Evolutionary conservation across 306 rosid genomes (phyloP), one percentile per base, ranked within the genome.

Genomic region (Morella rubra): DNA sequence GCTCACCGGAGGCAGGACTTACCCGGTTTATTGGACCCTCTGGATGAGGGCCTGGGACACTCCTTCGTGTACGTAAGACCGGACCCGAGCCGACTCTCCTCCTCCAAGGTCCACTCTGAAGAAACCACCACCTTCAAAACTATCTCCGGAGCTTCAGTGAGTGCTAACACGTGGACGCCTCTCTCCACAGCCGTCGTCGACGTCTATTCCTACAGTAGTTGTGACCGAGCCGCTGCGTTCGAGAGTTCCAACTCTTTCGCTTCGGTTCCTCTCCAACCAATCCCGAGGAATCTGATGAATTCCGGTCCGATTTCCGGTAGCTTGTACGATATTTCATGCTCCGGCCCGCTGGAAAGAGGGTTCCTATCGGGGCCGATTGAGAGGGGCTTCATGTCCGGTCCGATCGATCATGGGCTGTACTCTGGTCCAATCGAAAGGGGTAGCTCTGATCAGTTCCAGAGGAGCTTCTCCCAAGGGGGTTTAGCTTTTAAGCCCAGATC

Each of bases 351-450:
- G 0, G 99, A 96, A 49, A 80, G 98, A 37, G 99, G 99, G 5
- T 96, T 96, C 64, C 10, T 96, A 32, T 96, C 99, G 41, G 99
- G 99, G 7, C 99, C 99, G 13, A 96, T 96, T 12, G 99, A 96
- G 82, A 90, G 99, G 1, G 97, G 97, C 22, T 92, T 96, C 62
- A 91, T 96, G 99, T 96, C 99, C 9, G 99, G 99, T 41, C 99
- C 99, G 8, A 79, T 95, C 47, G 99, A 95, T 46, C 97, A 92
- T 4, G 97, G 96, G 68, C 32, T 95, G 12, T 95, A 86, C 69
- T 92, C 99, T 2, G 98, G 98, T 8, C 98, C 98, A 7, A 86
- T 96, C 66, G 99, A 92, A 10, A 96, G 80, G 60, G 91, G 77
- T 0, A 24, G 77, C 54, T 78, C 91, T 14, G 85, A 83, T 66